Conservation (phyloP, 2,329 filamentous ascomycete genomes). For the Aspergillus thermomutatus region DNA sequence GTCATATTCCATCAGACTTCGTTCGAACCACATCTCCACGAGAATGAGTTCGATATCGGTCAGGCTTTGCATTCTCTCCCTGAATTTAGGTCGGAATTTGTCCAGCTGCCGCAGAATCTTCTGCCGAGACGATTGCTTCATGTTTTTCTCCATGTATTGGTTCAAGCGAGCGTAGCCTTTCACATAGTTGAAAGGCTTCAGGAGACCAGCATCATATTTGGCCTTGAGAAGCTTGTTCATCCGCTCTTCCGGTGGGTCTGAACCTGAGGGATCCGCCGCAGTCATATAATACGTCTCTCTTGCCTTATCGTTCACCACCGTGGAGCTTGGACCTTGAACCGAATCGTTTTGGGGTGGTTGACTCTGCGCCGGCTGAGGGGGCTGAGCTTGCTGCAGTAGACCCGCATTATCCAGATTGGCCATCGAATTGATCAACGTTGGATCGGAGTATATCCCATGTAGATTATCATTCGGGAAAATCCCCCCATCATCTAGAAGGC, state of each 20-base stretch:
- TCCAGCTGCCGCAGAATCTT: constrained; percentile 90
- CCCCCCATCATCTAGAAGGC: constrained; percentile 78
- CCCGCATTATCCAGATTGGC: constrained; percentile 31
- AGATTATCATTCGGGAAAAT: constrained; percentile 65
- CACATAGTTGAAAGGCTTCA: constrained; percentile 98
- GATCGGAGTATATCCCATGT: constrained; percentile 59
- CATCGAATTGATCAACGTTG: constrained; percentile 49
- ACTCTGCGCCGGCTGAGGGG: constrained; percentile 27
- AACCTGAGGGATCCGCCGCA: constrained; percentile 87
- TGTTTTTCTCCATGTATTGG: constrained; percentile 86
- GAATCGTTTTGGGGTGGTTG: constrained; percentile 45
- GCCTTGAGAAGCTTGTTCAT: constrained; percentile 93
- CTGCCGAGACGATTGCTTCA: constrained; percentile 76
- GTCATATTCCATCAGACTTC: constrained; percentile 94
- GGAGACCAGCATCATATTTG: constrained; percentile 90
- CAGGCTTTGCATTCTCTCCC: constrained; percentile 86
- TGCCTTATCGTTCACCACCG: constrained; percentile 63
- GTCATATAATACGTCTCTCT: constrained; percentile 91
- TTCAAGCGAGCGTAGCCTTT: constrained; percentile 89
- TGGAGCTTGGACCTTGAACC: constrained; percentile 60
- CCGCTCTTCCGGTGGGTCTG: constrained; percentile 82
- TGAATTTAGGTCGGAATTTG: constrained; percentile 90
- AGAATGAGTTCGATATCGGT: constrained; percentile 92
- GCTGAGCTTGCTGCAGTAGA: constrained; percentile 36
- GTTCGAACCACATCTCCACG: constrained; percentile 99